A percentile compares a stretch with the other conserved stretches of the same genome.
phyloP scores from a whole-genome alignment of 2,329 filamentous ascomycete genomes.

The Aspergillus phoenicis region DNA sequence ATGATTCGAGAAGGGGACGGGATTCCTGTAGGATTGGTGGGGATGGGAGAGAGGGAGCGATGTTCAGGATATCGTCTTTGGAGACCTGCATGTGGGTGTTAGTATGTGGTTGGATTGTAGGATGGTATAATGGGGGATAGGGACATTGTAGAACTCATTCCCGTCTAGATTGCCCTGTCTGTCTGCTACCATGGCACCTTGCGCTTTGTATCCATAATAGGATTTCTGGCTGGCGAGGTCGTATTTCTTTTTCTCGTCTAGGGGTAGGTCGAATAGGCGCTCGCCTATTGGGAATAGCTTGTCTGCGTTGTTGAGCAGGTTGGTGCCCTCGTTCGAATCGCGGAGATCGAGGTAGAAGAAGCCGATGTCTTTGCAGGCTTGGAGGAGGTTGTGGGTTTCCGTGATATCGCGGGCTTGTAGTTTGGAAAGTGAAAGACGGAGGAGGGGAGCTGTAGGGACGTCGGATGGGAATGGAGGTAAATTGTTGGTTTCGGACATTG shows the following conservation, averaged over 20 bases:
- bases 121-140: not conserved
- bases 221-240: constrained; percentile 54
- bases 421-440: constrained; percentile 44
- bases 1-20: constrained; percentile 44
- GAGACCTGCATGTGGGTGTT: constrained; percentile 40
- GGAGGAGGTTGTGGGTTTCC: constrained; percentile 41
- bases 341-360: constrained; percentile 61
- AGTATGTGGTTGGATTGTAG: not conserved
- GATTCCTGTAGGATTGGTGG: constrained; percentile 45
- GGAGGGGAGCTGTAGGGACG: constrained; percentile 48
- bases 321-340: constrained; percentile 38
- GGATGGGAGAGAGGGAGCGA: constrained; percentile 43
- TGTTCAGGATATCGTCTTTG: constrained; percentile 55
- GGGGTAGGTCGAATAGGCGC: constrained; percentile 51
- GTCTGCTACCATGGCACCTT: constrained; percentile 52
- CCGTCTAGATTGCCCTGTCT: constrained; percentile 52
- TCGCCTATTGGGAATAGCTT: constrained; percentile 51
- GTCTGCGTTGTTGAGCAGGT: constrained; percentile 48
- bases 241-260: constrained; percentile 58
- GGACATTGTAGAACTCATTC: constrained; percentile 60
- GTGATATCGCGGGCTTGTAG: constrained; percentile 38
- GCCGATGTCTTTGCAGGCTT: constrained; percentile 52
- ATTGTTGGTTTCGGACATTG: not conserved
- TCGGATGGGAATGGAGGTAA: constrained; percentile 47
- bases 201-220: constrained; percentile 58